Conservation (phyloP, 768 basidiomycete genomes). For the Tricholoma sp. region DNA sequence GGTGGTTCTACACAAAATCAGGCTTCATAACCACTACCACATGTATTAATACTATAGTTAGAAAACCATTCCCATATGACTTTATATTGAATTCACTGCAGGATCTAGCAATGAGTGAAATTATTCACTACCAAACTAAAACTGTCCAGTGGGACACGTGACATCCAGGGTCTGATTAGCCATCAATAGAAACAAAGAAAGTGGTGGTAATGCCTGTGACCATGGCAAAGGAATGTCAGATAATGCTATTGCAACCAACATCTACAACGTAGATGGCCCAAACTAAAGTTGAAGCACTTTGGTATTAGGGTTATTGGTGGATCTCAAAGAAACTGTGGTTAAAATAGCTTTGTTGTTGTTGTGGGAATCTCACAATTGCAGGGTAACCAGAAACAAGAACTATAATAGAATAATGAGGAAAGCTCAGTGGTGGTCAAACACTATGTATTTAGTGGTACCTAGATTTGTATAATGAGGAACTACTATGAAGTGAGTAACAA, state of each 20-base stretch:
- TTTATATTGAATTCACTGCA: not conserved
- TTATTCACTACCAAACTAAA: too few species aligned
- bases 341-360: too few species aligned
- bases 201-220: too few species aligned
- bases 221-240: not conserved
- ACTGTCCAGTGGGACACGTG: not conserved
- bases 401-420: too few species aligned
- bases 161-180: not conserved
- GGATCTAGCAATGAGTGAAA: not conserved
- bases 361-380: too few species aligned
- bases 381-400: too few species aligned
- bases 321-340: too few species aligned
- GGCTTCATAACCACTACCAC: not conserved
- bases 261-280: not conserved
- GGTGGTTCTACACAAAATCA: not conserved
- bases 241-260: not conserved
- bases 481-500: too few species aligned
- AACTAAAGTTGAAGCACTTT: not conserved
- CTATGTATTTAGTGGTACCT: too few species aligned
- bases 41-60: not conserved
- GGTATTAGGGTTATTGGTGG: too few species aligned
- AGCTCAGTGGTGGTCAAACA: too few species aligned
- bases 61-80: not conserved
- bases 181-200: not conserved
- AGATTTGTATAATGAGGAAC: too few species aligned